Evolutionary conservation across 2,329 filamentous ascomycete genomes (phyloP).

Genomic region (Xylariaceae sp.): DNA sequence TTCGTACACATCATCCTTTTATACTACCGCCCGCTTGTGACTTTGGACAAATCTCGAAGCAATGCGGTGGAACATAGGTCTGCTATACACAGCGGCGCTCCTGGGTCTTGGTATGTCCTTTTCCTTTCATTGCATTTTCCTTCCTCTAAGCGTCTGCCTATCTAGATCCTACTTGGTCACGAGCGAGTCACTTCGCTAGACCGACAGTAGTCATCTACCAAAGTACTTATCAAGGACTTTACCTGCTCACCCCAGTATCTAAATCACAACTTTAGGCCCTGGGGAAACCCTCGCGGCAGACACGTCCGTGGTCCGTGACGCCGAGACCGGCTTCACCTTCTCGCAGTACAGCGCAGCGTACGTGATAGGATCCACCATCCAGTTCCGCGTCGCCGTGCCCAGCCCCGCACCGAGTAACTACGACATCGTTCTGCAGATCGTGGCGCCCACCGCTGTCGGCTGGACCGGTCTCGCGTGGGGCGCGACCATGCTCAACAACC

Average conservation of each 20-base stretch:
- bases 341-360: constrained; percentile 24
- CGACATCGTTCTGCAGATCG: constrained; percentile 39
- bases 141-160: too few species aligned
- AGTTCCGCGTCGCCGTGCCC: constrained; percentile 35
- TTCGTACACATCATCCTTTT: too few species aligned
- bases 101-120: constrained; percentile 25
- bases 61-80: constrained; percentile 25
- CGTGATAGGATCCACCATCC: constrained; percentile 25
- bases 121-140: too few species aligned
- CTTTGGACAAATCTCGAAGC: too few species aligned
- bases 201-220: too few species aligned
- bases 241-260: too few species aligned
- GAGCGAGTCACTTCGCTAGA: too few species aligned
- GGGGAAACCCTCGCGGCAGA: constrained; percentile 19
- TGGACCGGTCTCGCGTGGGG: constrained; percentile 47
- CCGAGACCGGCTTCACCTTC: constrained; percentile 30
- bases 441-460: constrained; percentile 38
- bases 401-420: constrained; percentile 27
- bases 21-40: background rate
- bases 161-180: too few species aligned
- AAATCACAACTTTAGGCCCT: too few species aligned
- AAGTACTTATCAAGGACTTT: too few species aligned
- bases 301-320: constrained; percentile 23
- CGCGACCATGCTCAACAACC: constrained; percentile 44
- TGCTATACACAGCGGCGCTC: constrained; percentile 19